Evolutionary conservation across 805 yeast species (phyloP), one percentile per base, ranked within the genome.

Genomic region (Myxozyma mucilagina): DNA sequence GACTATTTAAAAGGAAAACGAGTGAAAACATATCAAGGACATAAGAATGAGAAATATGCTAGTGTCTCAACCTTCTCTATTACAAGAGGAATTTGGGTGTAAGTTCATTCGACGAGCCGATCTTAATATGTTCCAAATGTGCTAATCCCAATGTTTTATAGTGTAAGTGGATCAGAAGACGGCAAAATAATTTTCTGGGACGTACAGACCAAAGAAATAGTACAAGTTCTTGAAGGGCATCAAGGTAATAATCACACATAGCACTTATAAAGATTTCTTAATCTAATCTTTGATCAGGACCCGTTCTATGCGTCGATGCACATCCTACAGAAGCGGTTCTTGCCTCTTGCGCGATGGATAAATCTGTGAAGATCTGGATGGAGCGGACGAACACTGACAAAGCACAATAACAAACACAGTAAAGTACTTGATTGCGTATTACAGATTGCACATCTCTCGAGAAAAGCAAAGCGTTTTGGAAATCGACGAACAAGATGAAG

Each of bases 1-100:
- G 96, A 93, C 73, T 90, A 89, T 73, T 84, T 89, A 83, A 81
- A 83, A 67, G 89, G 90, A 69, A 82, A 81, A 65, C 92, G 90
- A 29, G 87, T 90, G 38, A 89, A 90, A 71, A 89, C 96, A 0
- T 87, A 80, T 68, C 61, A 61, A 45, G 69, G 67, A 42, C 71
- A 64, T 39, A 68, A 51, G 24, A 69, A 65, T 53, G 84, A 80
- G 63, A 83, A 82, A 63, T 86, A 74, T 69, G 76, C 79, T 32
- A 78, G 88, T 66, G 78, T 82, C 8, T 72, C 86, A 1, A 75
- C 77, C 13, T 87, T 87, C 67, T 74, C 86, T 9, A 75, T 75
- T 7, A 70, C 73, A 1, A 61, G 67, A 7, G 70, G 67, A 8
- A 79, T 83, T 1, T 66, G 79, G 54, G 77, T 86, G 66, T 63